Evolutionary conservation across 306 rosid genomes (phyloP), one percentile per base, ranked within the genome.

Genomic region (Medicago arabica): DNA sequence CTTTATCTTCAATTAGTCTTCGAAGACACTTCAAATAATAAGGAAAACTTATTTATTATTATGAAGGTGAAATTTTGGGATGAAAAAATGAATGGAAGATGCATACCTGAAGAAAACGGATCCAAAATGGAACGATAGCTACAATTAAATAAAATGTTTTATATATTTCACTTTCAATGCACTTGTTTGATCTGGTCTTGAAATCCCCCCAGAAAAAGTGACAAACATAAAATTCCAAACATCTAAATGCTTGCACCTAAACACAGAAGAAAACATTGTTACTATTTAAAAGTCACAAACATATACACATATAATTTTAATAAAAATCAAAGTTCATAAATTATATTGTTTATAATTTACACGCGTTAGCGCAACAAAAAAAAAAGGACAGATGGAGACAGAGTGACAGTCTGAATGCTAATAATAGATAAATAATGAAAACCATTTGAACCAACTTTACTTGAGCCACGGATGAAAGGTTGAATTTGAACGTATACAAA

Each of bases 191-290:
- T 87, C 96, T 85, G n/a, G 53, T 84, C 81, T 65, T 80, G 85
- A 86, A 90, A 81, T 87, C 78, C 13, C 98, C 96, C 89, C 91
- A 85, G 34, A 76, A 78, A 25, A 90, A 90, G 78, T 90, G 86
- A 84, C 98, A 93, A 10, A 90, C 74, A 46, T 93, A 93, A 81
- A 90, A 90, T 81, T 86, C 91, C 67, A 90, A 79, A 85, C 96
- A 85, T 86, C 96, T 87, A 47, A 87, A 80, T 76, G 93, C 92
- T 50, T 93, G 95, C 71, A 93, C 94, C 94, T 92, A 91, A 58
- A 73, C 16, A 46, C 5, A 13, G 12, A 46, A 13, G 2, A 28
- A 3, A 28, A 28, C 4, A 3, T 28, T 28, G 4, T 28, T 28
- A 28, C 31, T 28, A 28, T 28, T 3, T 28, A 28, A 28, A 28